Evolutionary conservation across 2,329 filamentous ascomycete species (phyloP).

Genomic region (Parasarocladium wereldwijsianum): DNA sequence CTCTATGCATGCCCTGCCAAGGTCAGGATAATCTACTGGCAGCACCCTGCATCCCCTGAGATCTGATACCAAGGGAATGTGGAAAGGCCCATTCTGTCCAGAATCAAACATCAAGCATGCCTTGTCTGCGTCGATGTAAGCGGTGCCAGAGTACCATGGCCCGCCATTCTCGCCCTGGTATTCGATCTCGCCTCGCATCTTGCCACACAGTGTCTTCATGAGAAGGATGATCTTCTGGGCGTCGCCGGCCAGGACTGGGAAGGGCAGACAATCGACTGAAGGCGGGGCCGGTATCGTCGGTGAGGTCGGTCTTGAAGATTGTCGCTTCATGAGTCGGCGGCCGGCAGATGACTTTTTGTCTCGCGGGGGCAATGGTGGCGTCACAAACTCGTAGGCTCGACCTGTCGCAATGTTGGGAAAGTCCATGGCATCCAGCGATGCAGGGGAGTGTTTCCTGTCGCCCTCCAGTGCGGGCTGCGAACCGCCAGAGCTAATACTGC

Average conservation of each 20-base stretch:
- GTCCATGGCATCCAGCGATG: constrained; percentile 26
- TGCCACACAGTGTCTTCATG: constrained; percentile 64
- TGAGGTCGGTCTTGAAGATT: constrained; percentile 41
- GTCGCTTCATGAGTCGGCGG: constrained; percentile 39
- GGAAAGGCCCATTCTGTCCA: constrained; percentile 48
- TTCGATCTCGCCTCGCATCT: constrained; percentile 66
- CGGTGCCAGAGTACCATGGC: constrained; percentile 56
- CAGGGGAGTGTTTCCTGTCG: constrained; percentile 26
- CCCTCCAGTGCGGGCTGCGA: constrained; percentile 39
- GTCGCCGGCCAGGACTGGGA: constrained; percentile 49
- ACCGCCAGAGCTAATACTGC: constrained; percentile 52
- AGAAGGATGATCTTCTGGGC: constrained; percentile 57
- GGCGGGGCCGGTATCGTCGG: constrained; percentile 38
- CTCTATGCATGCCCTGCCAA: constrained; percentile 35
- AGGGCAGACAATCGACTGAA: constrained; percentile 43
- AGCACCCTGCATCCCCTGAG: constrained; percentile 59
- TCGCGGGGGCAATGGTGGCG: constrained; percentile 11
- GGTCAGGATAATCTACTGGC: constrained; percentile 31
- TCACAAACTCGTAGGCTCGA: constrained; percentile 19
- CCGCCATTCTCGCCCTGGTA: constrained; percentile 49
- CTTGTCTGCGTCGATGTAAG: constrained; percentile 63
- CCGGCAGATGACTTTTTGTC: constrained; percentile 33
- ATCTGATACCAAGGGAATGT: constrained; percentile 55
- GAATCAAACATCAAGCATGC: constrained; percentile 64
- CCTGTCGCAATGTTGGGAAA: constrained; percentile 23